These are phyloP conservation scores for Clathrus columnatus DNA, from an alignment of 768 basidiomycete genomes.

Conservation along the genomic window DNA sequence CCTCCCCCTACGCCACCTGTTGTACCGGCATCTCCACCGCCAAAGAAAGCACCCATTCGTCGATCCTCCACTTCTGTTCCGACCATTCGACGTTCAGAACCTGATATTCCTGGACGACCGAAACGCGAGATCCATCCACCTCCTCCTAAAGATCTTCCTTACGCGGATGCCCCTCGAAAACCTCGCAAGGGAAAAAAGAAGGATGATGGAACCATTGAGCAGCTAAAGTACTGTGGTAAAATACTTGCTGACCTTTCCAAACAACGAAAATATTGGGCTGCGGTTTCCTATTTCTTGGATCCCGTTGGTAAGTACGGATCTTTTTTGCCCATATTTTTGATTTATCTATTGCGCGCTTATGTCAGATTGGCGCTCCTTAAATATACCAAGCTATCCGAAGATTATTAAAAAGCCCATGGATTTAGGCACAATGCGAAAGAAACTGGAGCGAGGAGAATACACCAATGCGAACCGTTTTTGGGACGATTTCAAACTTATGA, in stretches of 20 bases:
- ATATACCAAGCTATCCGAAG: conserved; percentile 78
- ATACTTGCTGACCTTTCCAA: conserved; percentile 66
- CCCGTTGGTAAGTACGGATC: conserved; percentile 71
- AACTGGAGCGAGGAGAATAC: conserved; percentile 74
- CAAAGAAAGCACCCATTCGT: conserved; percentile 37
- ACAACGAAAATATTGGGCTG: conserved; percentile 57
- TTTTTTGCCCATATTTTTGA: neutral
- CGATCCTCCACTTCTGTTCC: conserved; percentile 77
- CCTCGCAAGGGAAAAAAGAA: conserved; percentile 48
- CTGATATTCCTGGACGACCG: conserved; percentile 56
- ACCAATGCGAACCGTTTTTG: conserved; percentile 71
- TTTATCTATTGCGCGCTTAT: conserved; percentile 3
- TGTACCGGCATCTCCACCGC: conserved; percentile 36
- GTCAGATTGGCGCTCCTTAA: conserved; percentile 67
- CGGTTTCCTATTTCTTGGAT: conserved; percentile 83
- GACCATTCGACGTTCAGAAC: conserved; percentile 72
- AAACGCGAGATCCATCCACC: conserved; percentile 98
- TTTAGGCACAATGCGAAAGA: conserved; percentile 76
- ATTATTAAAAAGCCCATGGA: conserved; percentile 96
- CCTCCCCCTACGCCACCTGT: conserved; percentile 35
- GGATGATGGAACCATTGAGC: conserved; percentile 67
- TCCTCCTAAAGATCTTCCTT: conserved; percentile 82
- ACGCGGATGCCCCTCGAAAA: conserved; percentile 69
- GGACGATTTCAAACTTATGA: conserved; percentile 90
- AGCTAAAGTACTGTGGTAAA: conserved; percentile 75